These are phyloP conservation scores for Geranium rotundifolium DNA, from an alignment of 345 rosid species.

Conservation along the genomic window DNA sequence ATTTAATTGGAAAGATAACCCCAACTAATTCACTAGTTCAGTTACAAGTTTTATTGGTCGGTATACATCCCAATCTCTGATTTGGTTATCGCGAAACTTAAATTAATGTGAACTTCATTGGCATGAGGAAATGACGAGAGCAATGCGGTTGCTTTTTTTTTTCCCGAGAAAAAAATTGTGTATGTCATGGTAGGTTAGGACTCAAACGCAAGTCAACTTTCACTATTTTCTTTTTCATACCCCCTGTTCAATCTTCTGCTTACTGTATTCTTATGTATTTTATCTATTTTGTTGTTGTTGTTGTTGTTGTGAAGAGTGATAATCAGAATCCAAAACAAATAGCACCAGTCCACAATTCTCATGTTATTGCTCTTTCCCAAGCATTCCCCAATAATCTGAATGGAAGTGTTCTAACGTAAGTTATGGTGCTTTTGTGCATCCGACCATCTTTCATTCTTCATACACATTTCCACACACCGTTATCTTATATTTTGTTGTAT, in stretches of 20 bases:
- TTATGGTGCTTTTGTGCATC: conserved; percentile 11
- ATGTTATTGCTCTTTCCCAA: conserved; percentile 69
- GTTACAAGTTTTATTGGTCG: not conserved
- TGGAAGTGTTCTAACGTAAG: conserved; percentile 74
- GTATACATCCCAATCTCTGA: not conserved
- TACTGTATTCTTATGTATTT: not conserved
- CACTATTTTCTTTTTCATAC: not conserved
- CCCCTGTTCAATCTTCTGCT: not conserved
- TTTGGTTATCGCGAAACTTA: not conserved
- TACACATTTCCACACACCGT: not conserved
- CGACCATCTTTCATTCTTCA: not conserved
- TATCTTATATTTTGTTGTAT: not conserved
- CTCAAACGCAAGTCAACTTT: no score
- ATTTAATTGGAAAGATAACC: not conserved
- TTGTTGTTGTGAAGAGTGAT: conserved; percentile 45
- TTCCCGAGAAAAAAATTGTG: no score
- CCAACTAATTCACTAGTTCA: not conserved
- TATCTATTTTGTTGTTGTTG: conserved; percentile 6
- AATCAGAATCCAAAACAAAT: conserved; percentile 64
- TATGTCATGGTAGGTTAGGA: no score
- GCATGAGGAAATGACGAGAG: not conserved
- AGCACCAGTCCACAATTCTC: conserved; percentile 67
- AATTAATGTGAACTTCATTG: not conserved
- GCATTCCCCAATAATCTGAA: conserved; percentile 69
- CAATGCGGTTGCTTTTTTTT: no score